Evolutionary conservation across 176 grass and related monocot species (phyloP), one percentile per base, ranked within the genome.

Genomic region (Metroxylon sagu): DNA sequence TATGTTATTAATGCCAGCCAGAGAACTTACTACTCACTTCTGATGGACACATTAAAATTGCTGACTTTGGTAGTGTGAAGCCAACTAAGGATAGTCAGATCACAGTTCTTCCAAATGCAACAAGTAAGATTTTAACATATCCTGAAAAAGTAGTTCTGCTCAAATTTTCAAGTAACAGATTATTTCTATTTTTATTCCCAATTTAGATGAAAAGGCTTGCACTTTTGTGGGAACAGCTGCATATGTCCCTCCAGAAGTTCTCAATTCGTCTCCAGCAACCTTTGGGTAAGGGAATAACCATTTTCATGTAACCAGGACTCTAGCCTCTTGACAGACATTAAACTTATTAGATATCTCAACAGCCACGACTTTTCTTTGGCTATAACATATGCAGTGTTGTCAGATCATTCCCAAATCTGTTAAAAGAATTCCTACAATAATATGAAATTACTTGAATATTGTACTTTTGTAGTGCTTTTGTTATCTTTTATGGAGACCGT

Each of bases 61-160:
- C 93, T 70, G 93, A 98, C 67, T 98, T 98, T 89, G 88, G 93
- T 57, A 98, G 93, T 19, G 88, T 98, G 12, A 98, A 98, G 70
- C 93, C 93, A 54, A 98, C 79, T 28, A 88, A 16, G 57, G 79
- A 92, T 58, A 83, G 76, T 35, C 73, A 65, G 25, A 81, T 98
- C 50, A 98, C 77, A 53, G 88, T 92, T 61, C 84, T 98, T 73
- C 93, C 87, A 54, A 85, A 98, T 85, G 85, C 93, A 68, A 80
- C 93, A 30, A 88, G 84, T 92, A 85, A 70, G 62, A 57, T 67
- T 70, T 60, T 16, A 53, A n/a, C 31, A 75, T 58, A 12, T 29
- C 15, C 67, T 77, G n/a, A 35, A 6, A 6, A 43, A 43, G 10
- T 43, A 43, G 2, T 43, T 43, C 2, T 43, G 35, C 35, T 43